phyloP scores from a whole-genome alignment of 2,329 filamentous ascomycete species.

The Pestalotiopsis sp. region DNA sequence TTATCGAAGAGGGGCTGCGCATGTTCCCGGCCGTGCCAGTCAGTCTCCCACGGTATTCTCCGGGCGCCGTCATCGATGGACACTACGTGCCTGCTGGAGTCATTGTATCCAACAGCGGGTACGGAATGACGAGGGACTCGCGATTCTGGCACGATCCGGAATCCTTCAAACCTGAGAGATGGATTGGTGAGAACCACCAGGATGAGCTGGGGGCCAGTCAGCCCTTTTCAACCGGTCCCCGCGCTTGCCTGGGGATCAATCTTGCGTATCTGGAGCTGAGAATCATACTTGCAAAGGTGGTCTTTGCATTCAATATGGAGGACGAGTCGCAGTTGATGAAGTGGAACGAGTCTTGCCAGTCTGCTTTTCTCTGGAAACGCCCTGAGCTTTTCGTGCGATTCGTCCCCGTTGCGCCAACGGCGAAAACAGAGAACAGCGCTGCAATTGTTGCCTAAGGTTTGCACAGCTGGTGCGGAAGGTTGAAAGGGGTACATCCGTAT shows the following conservation, averaged over 20 bases:
- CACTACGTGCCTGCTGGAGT: slow-evolving; percentile 9
- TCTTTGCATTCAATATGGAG: slow-evolving; percentile 37
- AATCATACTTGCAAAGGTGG: slow-evolving; percentile 35
- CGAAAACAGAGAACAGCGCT: not conserved
- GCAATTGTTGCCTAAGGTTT: not conserved
- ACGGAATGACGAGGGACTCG: slow-evolving; percentile 8
- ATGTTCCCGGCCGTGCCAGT: not conserved
- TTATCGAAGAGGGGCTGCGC: not conserved
- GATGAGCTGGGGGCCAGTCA: slow-evolving; percentile 21
- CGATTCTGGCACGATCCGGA: slow-evolving; percentile 19
- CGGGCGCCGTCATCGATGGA: slow-evolving; percentile 9
- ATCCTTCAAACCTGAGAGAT: slow-evolving; percentile 24
- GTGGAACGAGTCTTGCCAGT: not conserved
- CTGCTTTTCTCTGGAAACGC: not conserved
- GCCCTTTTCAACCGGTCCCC: slow-evolving; percentile 22
- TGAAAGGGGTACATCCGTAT: not conserved
- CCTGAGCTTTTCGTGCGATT: slow-evolving; percentile 1
- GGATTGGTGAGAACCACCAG: slow-evolving; percentile 14
- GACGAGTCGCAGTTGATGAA: slow-evolving; percentile 18
- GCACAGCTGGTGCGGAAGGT: not conserved
- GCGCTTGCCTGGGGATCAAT: slow-evolving; percentile 26
- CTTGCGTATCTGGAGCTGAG: slow-evolving; percentile 38
- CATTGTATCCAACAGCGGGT: slow-evolving; percentile 6
- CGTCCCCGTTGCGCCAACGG: not conserved
- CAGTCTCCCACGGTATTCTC: not conserved